phyloP scores from a whole-genome alignment of 371 early-diverging fungal species.

The Vairimorpha apis region DNA sequence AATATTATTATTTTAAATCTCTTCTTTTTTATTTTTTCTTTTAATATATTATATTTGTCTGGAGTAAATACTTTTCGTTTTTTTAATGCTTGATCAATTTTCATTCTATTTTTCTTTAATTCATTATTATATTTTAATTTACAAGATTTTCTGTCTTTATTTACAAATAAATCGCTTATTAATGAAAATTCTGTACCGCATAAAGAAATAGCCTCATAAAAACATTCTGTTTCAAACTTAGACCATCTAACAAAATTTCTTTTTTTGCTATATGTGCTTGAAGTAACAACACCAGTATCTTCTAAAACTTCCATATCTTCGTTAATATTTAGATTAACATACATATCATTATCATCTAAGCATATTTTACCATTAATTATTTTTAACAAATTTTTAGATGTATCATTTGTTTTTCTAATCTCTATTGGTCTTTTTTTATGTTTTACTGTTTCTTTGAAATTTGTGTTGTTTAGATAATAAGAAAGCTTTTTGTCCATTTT shows the following conservation, averaged over 20 bases:
- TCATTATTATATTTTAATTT: slow-evolving; percentile 60
- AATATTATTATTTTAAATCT: too few relatives aligned
- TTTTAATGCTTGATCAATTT: slow-evolving; percentile 34
- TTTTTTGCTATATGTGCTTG: slow-evolving; percentile 55
- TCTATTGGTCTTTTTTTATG: slow-evolving; percentile 24
- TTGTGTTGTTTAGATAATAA: slow-evolving; percentile 58
- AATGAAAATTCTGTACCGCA: slow-evolving; percentile 63
- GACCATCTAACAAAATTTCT: slow-evolving; percentile 50
- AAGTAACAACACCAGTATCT: slow-evolving; percentile 54
- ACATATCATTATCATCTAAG: slow-evolving; percentile 39
- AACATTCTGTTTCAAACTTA: slow-evolving; percentile 57
- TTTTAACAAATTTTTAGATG: slow-evolving; percentile 37
- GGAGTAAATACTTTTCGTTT: slow-evolving; percentile 34
- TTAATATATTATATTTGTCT: slow-evolving; percentile 22
- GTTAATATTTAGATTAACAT: slow-evolving; percentile 13
- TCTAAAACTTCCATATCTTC: slow-evolving; percentile 29
- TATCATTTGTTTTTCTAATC: neutral
- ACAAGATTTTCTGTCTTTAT: slow-evolving; percentile 57
- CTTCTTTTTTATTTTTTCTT: neutral
- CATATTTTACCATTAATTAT: slow-evolving; percentile 58
- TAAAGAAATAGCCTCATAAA: slow-evolving; percentile 56
- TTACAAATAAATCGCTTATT: slow-evolving; percentile 51
- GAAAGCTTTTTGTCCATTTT: slow-evolving; percentile 29
- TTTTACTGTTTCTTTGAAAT: slow-evolving; percentile 47
- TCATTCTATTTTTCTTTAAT: slow-evolving; percentile 41